Base-by-base conservation (phyloP, 225 moss, liverwort and hornwort genomes). In the Sphagnum tenellum region DNA sequence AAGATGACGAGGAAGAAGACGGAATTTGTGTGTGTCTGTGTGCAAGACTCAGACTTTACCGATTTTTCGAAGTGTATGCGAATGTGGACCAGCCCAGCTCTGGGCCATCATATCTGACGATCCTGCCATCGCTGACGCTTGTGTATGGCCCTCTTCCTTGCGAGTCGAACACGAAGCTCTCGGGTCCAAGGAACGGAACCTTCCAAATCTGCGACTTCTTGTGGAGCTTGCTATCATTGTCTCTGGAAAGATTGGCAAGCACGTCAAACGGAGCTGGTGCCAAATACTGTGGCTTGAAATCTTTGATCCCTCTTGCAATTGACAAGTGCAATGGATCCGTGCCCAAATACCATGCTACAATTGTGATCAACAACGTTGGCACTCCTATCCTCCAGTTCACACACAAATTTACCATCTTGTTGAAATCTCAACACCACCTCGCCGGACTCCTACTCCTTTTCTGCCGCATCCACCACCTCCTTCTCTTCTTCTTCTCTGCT, bases 11-110 rank as follows among this genome's bases (percentile, higher is more conserved):
- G 29, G 29, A 29, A 29, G 29, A 29, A 29, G 29, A 29, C 29
- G 29, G 29, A 29, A 29, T 29, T 29, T 29, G 29, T 29, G 29
- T 29, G 29, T 29, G 29, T 29, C 29, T 0, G 29, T 29, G 29
- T 29, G 29, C 29, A 29, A 29, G 29, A 29, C 29, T 29, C 29
- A 29, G 29, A 29, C 29, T 29, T 6, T 45, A 87, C 89, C 94
- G 84, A 73, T 89, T 89, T 13, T 70, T 59, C 53, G 89, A 74
- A 2, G 86, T 76, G 67, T 81, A 72, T 0, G 92, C 95, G 58
- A 96, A 96, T 5, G 89, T 88, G 2, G 86, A 82, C 95, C 95
- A 96, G 45, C 89, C 95, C 49, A 80, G 71, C 71, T 84, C 80
- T 2, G 79, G 75, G 1, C 95, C 95, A 29, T 96, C 88, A 73